phyloP scores from a whole-genome alignment of 2,329 filamentous ascomycete genomes.

The Ceratocystis ficicola region DNA sequence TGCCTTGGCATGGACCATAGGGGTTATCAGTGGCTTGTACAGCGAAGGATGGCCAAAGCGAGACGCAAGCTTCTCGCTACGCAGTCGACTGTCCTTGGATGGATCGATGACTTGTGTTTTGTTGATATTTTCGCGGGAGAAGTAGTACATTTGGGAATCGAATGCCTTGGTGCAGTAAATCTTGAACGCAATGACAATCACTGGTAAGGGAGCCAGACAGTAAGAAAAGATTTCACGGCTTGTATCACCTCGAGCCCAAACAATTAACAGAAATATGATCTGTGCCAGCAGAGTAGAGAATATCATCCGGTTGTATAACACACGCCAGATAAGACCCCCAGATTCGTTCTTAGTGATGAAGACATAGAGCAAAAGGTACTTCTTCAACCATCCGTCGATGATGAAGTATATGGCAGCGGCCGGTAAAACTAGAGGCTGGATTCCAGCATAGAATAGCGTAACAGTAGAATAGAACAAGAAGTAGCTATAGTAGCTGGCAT shows the following conservation, averaged over 20 bases:
- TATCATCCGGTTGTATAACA: conserved; percentile 83
- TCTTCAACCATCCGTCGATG: conserved; percentile 82
- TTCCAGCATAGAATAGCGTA: conserved; percentile 66
- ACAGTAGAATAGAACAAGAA: conserved; percentile 92
- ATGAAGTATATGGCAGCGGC: conserved; percentile 82
- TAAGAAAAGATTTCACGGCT: conserved; percentile 46
- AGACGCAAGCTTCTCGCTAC: conserved; percentile 57
- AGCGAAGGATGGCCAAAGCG: conserved; percentile 85
- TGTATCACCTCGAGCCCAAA: conserved; percentile 56
- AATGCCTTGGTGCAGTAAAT: conserved; percentile 65
- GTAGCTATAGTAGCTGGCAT: conserved; percentile 95
- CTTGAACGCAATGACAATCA: conserved; percentile 76
- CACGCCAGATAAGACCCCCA: conserved; percentile 82
- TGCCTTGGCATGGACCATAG: conserved; percentile 88
- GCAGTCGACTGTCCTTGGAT: conserved; percentile 34
- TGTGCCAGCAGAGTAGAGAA: conserved; percentile 72
- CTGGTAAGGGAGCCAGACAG: conserved; percentile 58
- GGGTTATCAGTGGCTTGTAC: conserved; percentile 78
- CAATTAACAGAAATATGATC: conserved; percentile 61
- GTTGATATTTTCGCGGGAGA: conserved; percentile 46
- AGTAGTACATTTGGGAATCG: conserved; percentile 70
- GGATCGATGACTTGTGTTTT: conserved; percentile 23
- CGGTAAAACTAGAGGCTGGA: conserved; percentile 78
- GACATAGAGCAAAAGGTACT: conserved; percentile 86
- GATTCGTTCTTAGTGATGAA: conserved; percentile 96